Evolutionary conservation across 2,329 filamentous ascomycete species (phyloP).

Genomic region (Diaporthe eres): DNA sequence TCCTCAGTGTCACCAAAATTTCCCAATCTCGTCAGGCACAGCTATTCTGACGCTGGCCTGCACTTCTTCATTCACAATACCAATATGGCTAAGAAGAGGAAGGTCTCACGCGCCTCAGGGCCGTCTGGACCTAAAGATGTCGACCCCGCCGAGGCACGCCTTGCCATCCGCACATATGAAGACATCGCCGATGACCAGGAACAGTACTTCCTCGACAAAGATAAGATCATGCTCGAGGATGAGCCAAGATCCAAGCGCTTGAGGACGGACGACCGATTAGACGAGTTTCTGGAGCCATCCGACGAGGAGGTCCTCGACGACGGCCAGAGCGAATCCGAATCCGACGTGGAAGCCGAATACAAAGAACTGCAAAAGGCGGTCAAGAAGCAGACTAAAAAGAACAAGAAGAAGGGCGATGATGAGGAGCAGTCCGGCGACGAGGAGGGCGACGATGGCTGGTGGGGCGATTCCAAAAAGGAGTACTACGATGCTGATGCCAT

Average conservation of each 20-base stretch:
- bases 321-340: constrained; percentile 45
- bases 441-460: constrained; percentile 76
- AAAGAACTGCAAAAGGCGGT: constrained; percentile 40
- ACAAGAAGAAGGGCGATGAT: constrained; percentile 66
- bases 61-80: neutral
- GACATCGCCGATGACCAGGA: constrained; percentile 96
- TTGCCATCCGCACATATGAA: constrained; percentile 77
- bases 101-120: constrained; percentile 68
- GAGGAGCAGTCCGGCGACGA: constrained; percentile 64
- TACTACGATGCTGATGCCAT: constrained; percentile 91
- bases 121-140: constrained; percentile 68
- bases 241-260: constrained; percentile 83
- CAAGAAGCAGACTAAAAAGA: constrained; percentile 50
- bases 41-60: neutral
- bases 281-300: constrained; percentile 70
- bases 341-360: constrained; percentile 46
- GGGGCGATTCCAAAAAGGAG: constrained; percentile 89
- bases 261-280: constrained; percentile 78
- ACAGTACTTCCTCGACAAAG: constrained; percentile 89
- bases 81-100: constrained; percentile 78
- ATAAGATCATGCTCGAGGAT: constrained; percentile 89
- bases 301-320: constrained; percentile 69
- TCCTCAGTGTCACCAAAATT: neutral
- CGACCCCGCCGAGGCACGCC: constrained; percentile 71
- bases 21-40: neutral